Conservation (phyloP, 2,329 filamentous ascomycete species). For the Penicillium sp. region DNA sequence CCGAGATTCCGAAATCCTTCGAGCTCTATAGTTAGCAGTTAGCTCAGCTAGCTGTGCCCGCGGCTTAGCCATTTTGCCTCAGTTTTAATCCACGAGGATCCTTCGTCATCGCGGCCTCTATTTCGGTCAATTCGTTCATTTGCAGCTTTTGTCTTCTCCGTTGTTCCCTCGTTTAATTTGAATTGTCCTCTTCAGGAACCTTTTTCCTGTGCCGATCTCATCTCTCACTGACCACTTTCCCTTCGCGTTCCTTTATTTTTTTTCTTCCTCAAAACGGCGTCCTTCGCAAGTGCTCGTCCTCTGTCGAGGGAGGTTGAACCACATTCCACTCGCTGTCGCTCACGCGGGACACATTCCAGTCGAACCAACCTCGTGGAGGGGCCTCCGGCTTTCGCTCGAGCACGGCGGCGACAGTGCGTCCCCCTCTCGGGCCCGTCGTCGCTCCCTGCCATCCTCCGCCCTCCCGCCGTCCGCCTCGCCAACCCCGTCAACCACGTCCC, state of each 20-base stretch:
- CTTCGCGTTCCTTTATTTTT: not conserved
- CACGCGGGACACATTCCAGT: slow-evolving; percentile 5
- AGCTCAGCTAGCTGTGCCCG: not conserved
- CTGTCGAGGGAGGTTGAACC: slow-evolving; percentile 15
- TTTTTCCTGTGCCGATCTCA: slow-evolving; percentile 1
- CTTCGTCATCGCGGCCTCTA: not conserved
- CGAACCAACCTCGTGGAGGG: slow-evolving; percentile 18
- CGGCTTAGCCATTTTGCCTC: not conserved
- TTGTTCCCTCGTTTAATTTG: not conserved
- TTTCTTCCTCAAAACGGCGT: slow-evolving; percentile 26
- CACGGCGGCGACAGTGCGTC: slow-evolving; percentile 25
- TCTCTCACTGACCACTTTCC: not conserved
- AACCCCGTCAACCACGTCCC: slow-evolving; percentile 63
- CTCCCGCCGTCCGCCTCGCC: slow-evolving; percentile 55
- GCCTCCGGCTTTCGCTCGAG: slow-evolving; percentile 18
- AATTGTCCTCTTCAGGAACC: slow-evolving; percentile 1
- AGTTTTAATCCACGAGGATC: not conserved
- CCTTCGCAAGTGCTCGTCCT: slow-evolving; percentile 14
- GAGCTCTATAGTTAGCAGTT: not conserved
- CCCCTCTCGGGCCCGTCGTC: slow-evolving; percentile 22
- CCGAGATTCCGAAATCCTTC: not conserved
- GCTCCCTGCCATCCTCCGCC: slow-evolving; percentile 29
- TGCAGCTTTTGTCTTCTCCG: not conserved
- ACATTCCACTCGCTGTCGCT: slow-evolving; percentile 7
- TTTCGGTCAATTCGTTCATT: not conserved